Conservation (phyloP, 805 yeast species). For the Jamesozyma jinghongensis region DNA sequence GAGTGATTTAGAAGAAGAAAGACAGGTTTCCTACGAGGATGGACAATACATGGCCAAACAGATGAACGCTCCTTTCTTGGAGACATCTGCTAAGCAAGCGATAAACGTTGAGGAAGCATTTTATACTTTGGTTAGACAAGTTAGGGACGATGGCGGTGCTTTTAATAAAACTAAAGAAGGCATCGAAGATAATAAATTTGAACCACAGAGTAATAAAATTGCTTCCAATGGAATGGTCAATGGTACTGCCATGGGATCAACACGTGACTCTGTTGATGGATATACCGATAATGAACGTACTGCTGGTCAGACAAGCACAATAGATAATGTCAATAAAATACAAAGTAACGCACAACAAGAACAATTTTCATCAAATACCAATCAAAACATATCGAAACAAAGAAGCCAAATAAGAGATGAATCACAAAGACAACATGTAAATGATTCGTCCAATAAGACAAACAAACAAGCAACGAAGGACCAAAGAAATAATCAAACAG, state of each 20-base stretch:
- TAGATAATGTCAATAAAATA: not conserved
- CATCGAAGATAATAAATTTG: not conserved
- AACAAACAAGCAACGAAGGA: slow-evolving; percentile 1
- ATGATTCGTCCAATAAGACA: too few relatives aligned
- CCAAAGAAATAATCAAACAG: slow-evolving; percentile 6
- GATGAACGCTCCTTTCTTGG: slow-evolving; percentile 69
- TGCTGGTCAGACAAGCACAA: not conserved
- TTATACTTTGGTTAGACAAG: slow-evolving; percentile 54
- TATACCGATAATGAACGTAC: not conserved
- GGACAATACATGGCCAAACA: slow-evolving; percentile 53
- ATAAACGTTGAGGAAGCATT: slow-evolving; percentile 84
- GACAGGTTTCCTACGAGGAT: slow-evolving; percentile 65
- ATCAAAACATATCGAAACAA: too few relatives aligned
- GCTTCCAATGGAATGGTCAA: not conserved
- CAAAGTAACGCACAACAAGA: not conserved
- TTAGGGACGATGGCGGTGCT: slow-evolving; percentile 33
- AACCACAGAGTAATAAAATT: not conserved
- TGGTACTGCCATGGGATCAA: too few relatives aligned
- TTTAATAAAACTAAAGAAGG: slow-evolving; percentile 16
- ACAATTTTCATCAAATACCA: too few relatives aligned
- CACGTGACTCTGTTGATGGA: not conserved
- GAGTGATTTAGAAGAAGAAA: slow-evolving; percentile 62
- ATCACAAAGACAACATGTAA: too few relatives aligned
- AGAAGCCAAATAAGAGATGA: too few relatives aligned
- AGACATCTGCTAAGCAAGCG: slow-evolving; percentile 88